Evolutionary conservation across 202 grass and related monocot species (phyloP), one percentile per base, ranked within the genome.

Genomic region (Schoenoplectus triqueter): DNA sequence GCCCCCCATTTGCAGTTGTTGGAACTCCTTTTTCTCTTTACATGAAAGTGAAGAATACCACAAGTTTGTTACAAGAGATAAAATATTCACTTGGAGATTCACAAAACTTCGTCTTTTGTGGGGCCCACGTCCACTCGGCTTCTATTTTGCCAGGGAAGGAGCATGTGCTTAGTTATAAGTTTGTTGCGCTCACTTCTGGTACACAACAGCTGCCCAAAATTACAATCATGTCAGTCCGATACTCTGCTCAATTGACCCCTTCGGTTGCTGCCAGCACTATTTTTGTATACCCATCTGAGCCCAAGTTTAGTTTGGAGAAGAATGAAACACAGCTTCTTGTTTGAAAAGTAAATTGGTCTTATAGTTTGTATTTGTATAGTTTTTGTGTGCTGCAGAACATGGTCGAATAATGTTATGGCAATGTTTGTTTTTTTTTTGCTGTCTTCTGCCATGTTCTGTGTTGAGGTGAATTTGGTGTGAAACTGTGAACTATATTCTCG

Each of bases 11-110:
- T 72, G 91, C 90, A 70, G 86, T 93, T 79, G 90, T 94, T 41
- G 96, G 96, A 52, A 57, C 87, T 47, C 93, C 96, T 68, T 98
- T 98, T 87, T 94, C 88, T 86, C 89, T 98, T 56, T 88, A 94
- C 80, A 84, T 95, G 76, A 98, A 92, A 72, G 80, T 98, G 40
- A 80, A 90, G 39, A 98, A 98, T 73, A 93, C 81, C 50, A 95
- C 93, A 3, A 90, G 87, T 88, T 87, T 98, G 3, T 93, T 98
- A 50, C 96, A 98, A 86, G 96, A 98, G 84, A 98, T 98, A 77
- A 98, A 98, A 86, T 95, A 91, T 82, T 92, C 92, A 56, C 81
- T 95, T 80, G 93, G 88, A 13, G 96, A 98, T 82, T 95, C 93
- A 40, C 96, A 95, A 84, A 98, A 92, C 79, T 98, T 98, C 1